Base-by-base conservation (phyloP, 2,329 filamentous ascomycete species). In the Calonectria naviculata region DNA sequence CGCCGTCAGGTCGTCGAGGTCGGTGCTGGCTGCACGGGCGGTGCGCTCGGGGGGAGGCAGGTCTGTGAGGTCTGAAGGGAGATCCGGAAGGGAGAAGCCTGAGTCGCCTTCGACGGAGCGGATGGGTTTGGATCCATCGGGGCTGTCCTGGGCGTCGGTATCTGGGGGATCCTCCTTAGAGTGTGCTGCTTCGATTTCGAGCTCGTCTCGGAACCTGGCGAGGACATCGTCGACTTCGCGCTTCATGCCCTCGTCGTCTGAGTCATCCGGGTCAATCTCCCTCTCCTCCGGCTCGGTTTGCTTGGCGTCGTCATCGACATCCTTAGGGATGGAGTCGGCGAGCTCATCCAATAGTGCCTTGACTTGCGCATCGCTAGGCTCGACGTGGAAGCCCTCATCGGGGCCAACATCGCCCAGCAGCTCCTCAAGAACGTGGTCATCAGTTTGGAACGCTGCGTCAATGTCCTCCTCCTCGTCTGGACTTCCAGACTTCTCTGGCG, bases 371-470 rank as follows among this genome's bases (percentile, higher is more conserved):
- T 82, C 80, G 31, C 78, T 77, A 1, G 81, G 67, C 34, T 71
- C 72, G 0, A 69, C 26, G 1, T 72, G 73, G 61, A 78, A 74
- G 4, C 65, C 71, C 26, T 84, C 81, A 13, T 84, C 82, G 0
- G 81, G 76, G 38, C 79, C 79, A 1, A 87, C 81, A 31, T 85
- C 84, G 2, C 82, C 83, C 3, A 91, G 82, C 12, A 90, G 82
- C 70, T 89, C 87, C 66, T 90, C 85, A 0, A 90, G 80, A 1
- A 85, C 87, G 56, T 85, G 81, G n/a, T 90, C 88, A 73, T 89
- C 88, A 3, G 86, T 87, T 41, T 84, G 80, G 31, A 87, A 82
- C 21, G 87, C 76, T 2, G 81, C 75, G 0, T 84, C 83, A 5
- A 80, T 78, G 44, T 85, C 84, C 0, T 84, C 81, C 47, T 82